phyloP scores from a whole-genome alignment of 75 land plant genomes.

The Pinus tabuliformis region DNA sequence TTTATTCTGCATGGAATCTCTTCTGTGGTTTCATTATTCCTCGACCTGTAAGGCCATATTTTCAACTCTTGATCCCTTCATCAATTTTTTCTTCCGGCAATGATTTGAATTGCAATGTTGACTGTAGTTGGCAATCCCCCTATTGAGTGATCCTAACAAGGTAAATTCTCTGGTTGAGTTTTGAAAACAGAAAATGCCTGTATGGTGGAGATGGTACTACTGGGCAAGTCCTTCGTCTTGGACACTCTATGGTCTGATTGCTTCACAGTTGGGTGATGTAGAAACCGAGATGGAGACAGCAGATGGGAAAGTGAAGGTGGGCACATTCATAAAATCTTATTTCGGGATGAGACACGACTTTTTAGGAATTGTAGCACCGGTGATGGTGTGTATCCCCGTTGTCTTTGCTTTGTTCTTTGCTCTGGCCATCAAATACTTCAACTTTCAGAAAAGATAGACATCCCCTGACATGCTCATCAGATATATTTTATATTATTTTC shows the following conservation, averaged over 20 bases:
- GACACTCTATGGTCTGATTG: slow-evolving; percentile 34
- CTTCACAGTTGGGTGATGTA: slow-evolving; percentile 40
- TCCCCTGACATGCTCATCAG: background rate
- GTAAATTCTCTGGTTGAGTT: too few relatives aligned
- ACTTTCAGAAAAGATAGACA: slow-evolving; percentile 33
- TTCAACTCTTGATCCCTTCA: too few relatives aligned
- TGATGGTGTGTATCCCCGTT: slow-evolving; percentile 13
- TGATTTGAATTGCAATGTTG: too few relatives aligned
- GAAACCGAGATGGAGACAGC: slow-evolving; percentile 14
- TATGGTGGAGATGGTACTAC: slow-evolving; percentile 45
- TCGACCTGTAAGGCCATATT: slow-evolving; percentile 32
- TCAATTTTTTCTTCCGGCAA: too few relatives aligned
- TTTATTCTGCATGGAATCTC: slow-evolving; percentile 73
- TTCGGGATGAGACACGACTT: slow-evolving; percentile 33
- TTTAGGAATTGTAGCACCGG: slow-evolving; percentile 21
- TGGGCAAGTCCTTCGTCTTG: slow-evolving; percentile 30
- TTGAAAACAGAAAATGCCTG: slow-evolving; percentile 25
- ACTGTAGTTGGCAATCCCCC: too few relatives aligned
- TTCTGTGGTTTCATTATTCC: slow-evolving; percentile 85
- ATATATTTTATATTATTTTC: too few relatives aligned
- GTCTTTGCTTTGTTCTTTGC: slow-evolving; percentile 21
- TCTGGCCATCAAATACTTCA: slow-evolving; percentile 23
- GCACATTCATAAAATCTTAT: slow-evolving; percentile 15
- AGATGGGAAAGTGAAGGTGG: slow-evolving; percentile 14
- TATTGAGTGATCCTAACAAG: too few relatives aligned